Evolutionary conservation across 768 basidiomycete genomes (phyloP).

Genomic region (Ramaria sp.): DNA sequence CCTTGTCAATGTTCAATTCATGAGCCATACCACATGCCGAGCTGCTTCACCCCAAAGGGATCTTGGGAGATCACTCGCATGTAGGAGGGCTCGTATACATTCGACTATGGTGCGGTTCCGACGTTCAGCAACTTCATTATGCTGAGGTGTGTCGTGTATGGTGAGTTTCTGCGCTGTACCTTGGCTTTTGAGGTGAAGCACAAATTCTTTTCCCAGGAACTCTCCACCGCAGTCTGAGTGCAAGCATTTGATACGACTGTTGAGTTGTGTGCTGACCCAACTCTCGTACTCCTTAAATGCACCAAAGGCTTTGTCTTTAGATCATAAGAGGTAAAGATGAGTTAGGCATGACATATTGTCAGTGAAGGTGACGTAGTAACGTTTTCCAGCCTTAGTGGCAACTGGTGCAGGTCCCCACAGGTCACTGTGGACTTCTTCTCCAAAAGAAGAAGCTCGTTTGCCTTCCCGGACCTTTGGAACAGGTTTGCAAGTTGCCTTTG

Average conservation of each 20-base stretch:
- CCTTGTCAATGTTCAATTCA: conserved; percentile 23
- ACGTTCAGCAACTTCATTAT: no score
- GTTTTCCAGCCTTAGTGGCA: background rate
- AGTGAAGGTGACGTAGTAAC: conserved; percentile 16
- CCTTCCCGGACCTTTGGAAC: conserved; percentile 12
- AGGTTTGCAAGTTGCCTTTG: background rate
- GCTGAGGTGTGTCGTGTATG: no score
- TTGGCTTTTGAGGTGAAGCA: no score
- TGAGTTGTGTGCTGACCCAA: conserved; percentile 22
- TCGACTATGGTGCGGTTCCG: conserved; percentile 14
- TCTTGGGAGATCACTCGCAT: conserved; percentile 19
- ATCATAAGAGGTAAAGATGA: background rate
- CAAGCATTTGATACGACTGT: conserved; percentile 20
- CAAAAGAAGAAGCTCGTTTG: no score
- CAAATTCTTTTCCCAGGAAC: conserved; percentile 6
- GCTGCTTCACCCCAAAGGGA: conserved; percentile 10
- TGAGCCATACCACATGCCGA: conserved; percentile 24
- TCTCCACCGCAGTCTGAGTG: conserved; percentile 16
- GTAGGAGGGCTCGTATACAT: conserved; percentile 25
- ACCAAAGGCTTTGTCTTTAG: conserved; percentile 16
- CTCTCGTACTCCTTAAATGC: conserved; percentile 25
- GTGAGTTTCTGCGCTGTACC: no score
- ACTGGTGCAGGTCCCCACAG: no score
- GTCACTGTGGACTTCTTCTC: no score
- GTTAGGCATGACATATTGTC: conserved; percentile 1